Evolutionary conservation across 1,284 basidiomycete genomes (phyloP), one percentile per base, ranked within the genome.

Genomic region (Takashimella tepidaria): DNA sequence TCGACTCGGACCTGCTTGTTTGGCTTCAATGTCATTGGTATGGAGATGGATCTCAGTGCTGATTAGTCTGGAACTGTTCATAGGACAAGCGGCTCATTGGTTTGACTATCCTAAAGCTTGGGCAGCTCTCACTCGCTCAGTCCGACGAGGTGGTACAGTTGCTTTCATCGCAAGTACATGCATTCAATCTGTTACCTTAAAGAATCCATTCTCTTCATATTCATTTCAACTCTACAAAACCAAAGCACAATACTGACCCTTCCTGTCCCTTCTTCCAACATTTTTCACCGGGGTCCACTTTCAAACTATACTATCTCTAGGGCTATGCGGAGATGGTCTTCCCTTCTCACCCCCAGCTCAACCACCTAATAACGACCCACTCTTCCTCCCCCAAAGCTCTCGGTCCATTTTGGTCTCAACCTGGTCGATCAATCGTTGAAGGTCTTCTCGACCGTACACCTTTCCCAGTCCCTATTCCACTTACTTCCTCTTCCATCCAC

Each of bases 11-110:
- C 31, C 31, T 37, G 31, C 44, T 44, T n/a, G 27, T 49, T 41
- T 42, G 27, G 49, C 16, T 27, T n/a, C 26, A n/a, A n/a, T n/a
- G 5, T 44, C n/a, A n/a, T n/a, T n/a, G n/a, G n/a, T n/a, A n/a
- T n/a, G n/a, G n/a, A n/a, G n/a, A n/a, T n/a, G n/a, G n/a, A n/a
- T n/a, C n/a, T n/a, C n/a, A n/a, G n/a, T n/a, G n/a, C n/a, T n/a
- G n/a, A n/a, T n/a, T n/a, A n/a, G n/a, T n/a, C n/a, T n/a, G n/a
- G n/a, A n/a, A n/a, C n/a, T n/a, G n/a, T n/a, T n/a, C 41, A 2
- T 56, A 87, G 88, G 86, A 1, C 90, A 92, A 73, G 84, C 90
- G 0, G 84, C 84, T 0, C 90, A 95, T 69, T 92, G 89, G 89
- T 92, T 92, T 67, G 79, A 91, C 64, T 88, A 87, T 80, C 67